phyloP scores from a whole-genome alignment of 306 rosid genomes.

The Casuarina equisetifolia region DNA sequence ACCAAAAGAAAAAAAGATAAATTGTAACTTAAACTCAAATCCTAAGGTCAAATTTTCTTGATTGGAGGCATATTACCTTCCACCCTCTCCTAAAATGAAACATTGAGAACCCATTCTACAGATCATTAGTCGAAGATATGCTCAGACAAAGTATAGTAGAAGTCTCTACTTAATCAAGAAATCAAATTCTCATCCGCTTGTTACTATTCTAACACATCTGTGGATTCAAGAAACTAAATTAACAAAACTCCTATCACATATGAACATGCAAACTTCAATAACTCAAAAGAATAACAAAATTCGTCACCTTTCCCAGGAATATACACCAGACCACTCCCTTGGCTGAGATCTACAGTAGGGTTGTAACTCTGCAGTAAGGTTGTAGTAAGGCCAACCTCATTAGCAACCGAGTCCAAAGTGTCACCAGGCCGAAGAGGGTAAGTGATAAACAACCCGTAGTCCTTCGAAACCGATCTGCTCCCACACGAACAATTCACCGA shows the following conservation, averaged over 20 bases:
- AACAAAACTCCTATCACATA: neutral
- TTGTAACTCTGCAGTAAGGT: constrained; percentile 55
- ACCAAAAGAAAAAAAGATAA: too few relatives aligned
- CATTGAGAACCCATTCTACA: neutral
- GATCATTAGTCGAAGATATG: neutral
- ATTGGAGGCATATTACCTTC: too few relatives aligned
- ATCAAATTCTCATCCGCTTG: neutral
- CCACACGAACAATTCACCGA: constrained; percentile 74
- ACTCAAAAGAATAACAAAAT: neutral
- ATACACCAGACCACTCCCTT: constrained; percentile 47
- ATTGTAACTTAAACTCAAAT: too few relatives aligned
- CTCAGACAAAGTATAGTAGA: neutral
- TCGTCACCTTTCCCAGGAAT: constrained; percentile 67
- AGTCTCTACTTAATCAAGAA: neutral
- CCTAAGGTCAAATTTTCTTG: too few relatives aligned
- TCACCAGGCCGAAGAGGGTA: constrained; percentile 53
- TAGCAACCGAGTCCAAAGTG: constrained; percentile 28
- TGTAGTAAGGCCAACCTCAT: constrained; percentile 1
- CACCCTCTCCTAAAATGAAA: too few relatives aligned
- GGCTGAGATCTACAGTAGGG: constrained; percentile 47
- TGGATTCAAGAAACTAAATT: neutral
- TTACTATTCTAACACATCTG: neutral
- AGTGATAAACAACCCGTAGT: constrained; percentile 66
- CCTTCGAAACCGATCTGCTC: constrained; percentile 41
- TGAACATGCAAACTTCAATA: neutral